Evolutionary conservation across 73 alveolate genomes (phyloP).

Genomic region (Paramecium tetraurelia): DNA sequence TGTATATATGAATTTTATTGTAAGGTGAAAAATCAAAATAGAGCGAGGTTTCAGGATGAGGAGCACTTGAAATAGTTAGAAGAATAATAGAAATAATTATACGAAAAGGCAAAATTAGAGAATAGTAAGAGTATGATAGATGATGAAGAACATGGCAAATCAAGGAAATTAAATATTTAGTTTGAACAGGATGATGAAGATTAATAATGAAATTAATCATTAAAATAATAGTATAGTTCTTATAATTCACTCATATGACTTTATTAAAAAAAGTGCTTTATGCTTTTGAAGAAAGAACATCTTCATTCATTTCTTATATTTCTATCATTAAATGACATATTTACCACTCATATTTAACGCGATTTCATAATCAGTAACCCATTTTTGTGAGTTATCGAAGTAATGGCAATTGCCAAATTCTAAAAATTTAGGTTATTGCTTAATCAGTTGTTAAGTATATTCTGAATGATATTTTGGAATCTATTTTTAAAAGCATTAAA

Average conservation of each 20-base stretch:
- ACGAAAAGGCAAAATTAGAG: conserved; percentile 31
- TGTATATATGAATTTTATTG: background rate
- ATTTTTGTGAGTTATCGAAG: background rate
- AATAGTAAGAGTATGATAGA: background rate
- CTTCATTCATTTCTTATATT: conserved; percentile 3
- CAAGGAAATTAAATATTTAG: background rate
- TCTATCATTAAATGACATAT: background rate
- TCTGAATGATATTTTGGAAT: background rate
- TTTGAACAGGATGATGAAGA: conserved; percentile 24
- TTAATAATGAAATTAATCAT: background rate
- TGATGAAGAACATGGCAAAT: background rate
- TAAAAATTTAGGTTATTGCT: background rate
- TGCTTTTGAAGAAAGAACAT: background rate
- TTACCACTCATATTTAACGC: background rate
- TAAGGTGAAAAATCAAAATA: conserved; percentile 37
- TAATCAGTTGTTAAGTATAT: background rate
- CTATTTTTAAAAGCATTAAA: background rate
- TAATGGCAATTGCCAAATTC: background rate
- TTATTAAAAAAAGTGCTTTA: background rate
- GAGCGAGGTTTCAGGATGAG: conserved; percentile 38
- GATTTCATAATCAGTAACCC: background rate
- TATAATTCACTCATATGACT: background rate
- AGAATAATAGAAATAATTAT: background rate
- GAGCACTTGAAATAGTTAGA: conserved; percentile 32
- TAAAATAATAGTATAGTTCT: background rate